These are phyloP conservation scores for Phytophthora vignae DNA, from an alignment of 352 stramenopile genomes.

Conservation along the genomic window DNA sequence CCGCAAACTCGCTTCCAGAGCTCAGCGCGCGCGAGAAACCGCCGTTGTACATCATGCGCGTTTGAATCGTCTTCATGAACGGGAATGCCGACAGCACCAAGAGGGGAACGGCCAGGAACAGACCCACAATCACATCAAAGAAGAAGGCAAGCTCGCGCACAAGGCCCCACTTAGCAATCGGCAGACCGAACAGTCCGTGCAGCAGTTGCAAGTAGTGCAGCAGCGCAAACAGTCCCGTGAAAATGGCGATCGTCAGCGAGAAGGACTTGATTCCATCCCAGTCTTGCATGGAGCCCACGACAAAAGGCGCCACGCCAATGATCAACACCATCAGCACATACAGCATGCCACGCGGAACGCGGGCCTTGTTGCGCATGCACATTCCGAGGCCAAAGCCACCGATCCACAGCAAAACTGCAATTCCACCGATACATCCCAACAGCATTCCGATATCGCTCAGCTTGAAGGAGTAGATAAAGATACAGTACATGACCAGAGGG, in stretches of 20 bases:
- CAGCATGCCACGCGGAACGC: conserved; percentile 58
- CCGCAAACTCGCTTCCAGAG: conserved; percentile 83
- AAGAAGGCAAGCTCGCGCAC: conserved; percentile 85
- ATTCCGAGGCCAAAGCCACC: conserved; percentile 61
- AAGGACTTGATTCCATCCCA: conserved; percentile 79
- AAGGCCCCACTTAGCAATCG: conserved; percentile 70
- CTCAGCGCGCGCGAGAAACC: conserved; percentile 86
- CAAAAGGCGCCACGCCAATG: conserved; percentile 61
- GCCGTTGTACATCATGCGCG: conserved; percentile 93
- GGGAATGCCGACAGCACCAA: conserved; percentile 82
- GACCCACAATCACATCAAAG: conserved; percentile 86
- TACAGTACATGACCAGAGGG: conserved; percentile 85
- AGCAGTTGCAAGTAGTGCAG: conserved; percentile 82
- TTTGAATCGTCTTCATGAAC: conserved; percentile 91
- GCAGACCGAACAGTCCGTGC: conserved; percentile 71
- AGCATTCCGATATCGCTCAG: conserved; percentile 72
- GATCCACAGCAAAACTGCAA: conserved; percentile 73
- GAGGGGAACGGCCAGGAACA: conserved; percentile 80
- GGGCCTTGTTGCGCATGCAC: conserved; percentile 69
- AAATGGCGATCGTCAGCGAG: conserved; percentile 72
- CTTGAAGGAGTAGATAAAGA: conserved; percentile 80
- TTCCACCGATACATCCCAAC: conserved; percentile 62
- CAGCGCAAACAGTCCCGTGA: conserved; percentile 78
- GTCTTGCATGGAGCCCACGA: conserved; percentile 64
- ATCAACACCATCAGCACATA: conserved; percentile 82